Conservation (phyloP, 2,329 filamentous ascomycete species). For the Pseudogymnoascus sp. region DNA sequence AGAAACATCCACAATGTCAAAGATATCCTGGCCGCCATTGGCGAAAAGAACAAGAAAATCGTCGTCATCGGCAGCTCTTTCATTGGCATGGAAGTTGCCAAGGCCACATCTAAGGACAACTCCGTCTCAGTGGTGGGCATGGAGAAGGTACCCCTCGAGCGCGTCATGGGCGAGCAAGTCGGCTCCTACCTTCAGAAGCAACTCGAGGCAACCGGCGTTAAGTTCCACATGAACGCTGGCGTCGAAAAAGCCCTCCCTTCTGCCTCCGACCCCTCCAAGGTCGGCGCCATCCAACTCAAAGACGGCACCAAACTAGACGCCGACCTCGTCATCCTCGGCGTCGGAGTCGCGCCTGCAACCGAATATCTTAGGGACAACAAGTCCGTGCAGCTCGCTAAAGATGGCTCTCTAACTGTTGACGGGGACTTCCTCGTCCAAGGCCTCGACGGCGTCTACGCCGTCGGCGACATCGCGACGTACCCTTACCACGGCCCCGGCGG, state of each 20-base stretch:
- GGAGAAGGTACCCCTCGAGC: conserved; percentile 76
- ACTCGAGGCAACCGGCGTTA: conserved; percentile 78
- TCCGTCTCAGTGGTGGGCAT: conserved; percentile 80
- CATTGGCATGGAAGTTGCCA: conserved; percentile 96
- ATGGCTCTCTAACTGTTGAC: conserved; percentile 79
- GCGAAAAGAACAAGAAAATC: conserved; percentile 80
- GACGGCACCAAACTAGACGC: conserved; percentile 78
- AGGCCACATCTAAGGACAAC: conserved; percentile 71
- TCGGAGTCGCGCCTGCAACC: conserved; percentile 80
- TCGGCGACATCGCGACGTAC: conserved; percentile 92
- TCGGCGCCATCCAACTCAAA: conserved; percentile 74
- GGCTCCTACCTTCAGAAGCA: conserved; percentile 71
- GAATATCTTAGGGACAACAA: conserved; percentile 69
- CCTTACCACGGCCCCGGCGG: conserved; percentile 88
- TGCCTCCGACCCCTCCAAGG: conserved; percentile 54
- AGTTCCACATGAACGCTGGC: conserved; percentile 71
- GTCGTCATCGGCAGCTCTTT: conserved; percentile 89
- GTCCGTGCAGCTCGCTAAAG: conserved; percentile 61
- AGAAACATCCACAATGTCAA: conserved; percentile 69
- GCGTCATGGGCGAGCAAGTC: conserved; percentile 73
- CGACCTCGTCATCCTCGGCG: conserved; percentile 84
- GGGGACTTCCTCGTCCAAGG: conserved; percentile 69
- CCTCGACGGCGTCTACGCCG: conserved; percentile 75
- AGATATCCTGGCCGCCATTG: conserved; percentile 69
- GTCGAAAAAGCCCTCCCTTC: conserved; percentile 79